These are phyloP conservation scores for Podaxis mareebaensis DNA, from an alignment of 768 basidiomycete species.

Conservation along the genomic window DNA sequence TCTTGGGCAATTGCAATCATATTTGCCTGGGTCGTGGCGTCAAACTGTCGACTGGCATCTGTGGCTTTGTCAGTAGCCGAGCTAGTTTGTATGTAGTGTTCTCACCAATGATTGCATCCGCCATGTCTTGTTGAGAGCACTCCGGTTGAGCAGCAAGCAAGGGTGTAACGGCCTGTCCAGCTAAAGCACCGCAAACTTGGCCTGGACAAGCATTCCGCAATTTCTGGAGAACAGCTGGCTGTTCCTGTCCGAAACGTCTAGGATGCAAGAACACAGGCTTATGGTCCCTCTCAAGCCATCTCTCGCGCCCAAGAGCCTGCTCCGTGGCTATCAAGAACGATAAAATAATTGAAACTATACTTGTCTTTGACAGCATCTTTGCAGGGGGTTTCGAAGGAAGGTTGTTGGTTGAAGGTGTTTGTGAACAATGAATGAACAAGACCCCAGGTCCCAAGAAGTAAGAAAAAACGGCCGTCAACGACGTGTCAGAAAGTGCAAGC, in stretches of 20 bases:
- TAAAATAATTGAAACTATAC: conserved; percentile 26
- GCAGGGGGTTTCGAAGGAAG: conserved; percentile 8
- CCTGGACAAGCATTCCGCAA: conserved; percentile 48
- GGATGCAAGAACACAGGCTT: conserved; percentile 48
- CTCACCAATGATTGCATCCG: conserved; percentile 57
- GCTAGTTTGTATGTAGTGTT: background rate
- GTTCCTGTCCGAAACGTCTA: conserved; percentile 54
- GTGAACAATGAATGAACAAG: conserved; percentile 23
- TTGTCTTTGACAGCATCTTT: conserved; percentile 33
- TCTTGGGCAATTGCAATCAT: conserved; percentile 55
- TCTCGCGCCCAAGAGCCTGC: conserved; percentile 39
- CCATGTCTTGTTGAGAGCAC: conserved; percentile 59
- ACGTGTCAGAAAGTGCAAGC: conserved; percentile 29
- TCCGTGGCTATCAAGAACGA: conserved; percentile 30
- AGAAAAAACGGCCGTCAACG: conserved; percentile 43
- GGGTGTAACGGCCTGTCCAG: conserved; percentile 50
- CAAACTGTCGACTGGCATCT: conserved; percentile 57
- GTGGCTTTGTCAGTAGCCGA: background rate
- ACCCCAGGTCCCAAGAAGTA: conserved; percentile 48
- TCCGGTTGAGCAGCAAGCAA: conserved; percentile 52
- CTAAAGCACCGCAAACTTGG: conserved; percentile 47
- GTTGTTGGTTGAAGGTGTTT: conserved; percentile 7
- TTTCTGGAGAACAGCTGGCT: conserved; percentile 47
- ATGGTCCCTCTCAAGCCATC: conserved; percentile 50
- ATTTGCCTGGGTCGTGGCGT: conserved; percentile 46